Evolutionary conservation across 768 basidiomycete species (phyloP), one percentile per base, ranked within the genome.

Genomic region (Lactarius pseudohatsudake): DNA sequence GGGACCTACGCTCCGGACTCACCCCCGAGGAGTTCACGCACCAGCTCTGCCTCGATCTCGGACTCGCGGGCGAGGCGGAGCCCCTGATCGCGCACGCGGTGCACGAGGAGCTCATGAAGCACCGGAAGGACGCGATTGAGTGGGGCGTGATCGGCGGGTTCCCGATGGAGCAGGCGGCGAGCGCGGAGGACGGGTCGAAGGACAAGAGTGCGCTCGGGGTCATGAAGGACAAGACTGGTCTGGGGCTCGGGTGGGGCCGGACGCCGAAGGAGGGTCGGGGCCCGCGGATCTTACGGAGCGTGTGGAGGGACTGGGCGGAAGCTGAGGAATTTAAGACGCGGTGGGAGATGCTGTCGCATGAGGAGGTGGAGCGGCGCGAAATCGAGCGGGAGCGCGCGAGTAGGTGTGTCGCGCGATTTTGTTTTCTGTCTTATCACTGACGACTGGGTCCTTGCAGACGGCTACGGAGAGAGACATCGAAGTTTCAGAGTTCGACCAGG

Each of bases 241-340:
- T 91, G 26, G 91, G 90, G 2, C 81, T 91, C 3, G 86, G 85
- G 10, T 90, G 88, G 84, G 89, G 87, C 7, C 81, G 87, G n/a
- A 85, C 86, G 28, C 88, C 87, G n/a, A 87, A 83, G 69, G 89
- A 89, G 65, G 90, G 89, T 20, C 79, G 88, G 34, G 96, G 94
- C 2, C 91, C 94, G 9, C 93, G 91, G 76, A 80, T 83, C 36
- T 77, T 98, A 57, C 85, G 85, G 76, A 91, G 95, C 64, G 90
- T 96, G 3, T 98, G 96, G 96, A 79, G 95, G 55, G 96, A 98
- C 74, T 98, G 95, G 94, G 84, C 82, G 40, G 96, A 97, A 74
- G 86, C 90, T 41, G 92, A 92, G 73, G 93, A 96, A 75, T 97
- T 92, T 76, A 84, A 85, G 69, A 98, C 97, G 45, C 82, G 87